Evolutionary conservation across 1,139 yeast genomes (phyloP), one percentile per base, ranked within the genome.

Genomic region (Taiozyma sp.): DNA sequence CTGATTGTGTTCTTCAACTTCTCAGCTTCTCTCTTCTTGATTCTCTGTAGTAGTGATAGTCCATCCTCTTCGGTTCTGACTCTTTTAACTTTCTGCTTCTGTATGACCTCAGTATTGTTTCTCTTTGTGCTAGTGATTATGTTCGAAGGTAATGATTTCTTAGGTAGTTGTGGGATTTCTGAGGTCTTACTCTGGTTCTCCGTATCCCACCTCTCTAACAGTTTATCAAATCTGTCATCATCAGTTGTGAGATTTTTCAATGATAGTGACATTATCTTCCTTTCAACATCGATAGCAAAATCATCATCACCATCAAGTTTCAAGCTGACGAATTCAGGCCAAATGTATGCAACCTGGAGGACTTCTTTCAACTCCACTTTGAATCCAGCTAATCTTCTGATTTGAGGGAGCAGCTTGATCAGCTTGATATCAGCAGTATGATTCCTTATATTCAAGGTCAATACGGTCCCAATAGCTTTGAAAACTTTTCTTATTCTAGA

Each of bases 21-120:
- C 9, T 57, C 50, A 44, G 64, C 59, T 52, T 75, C 79, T 51
- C 72, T 74, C 29, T 65, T 48, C 50, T 62, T 65, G 42, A 75
- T 73, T 47, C 81, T 58, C 51, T 77, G 80, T 3, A 77, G 58
- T 7, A 77, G 59, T 1, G 77, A 66, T 11, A 75, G 54, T 0
- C 79, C 78, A 13, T 40, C 40, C 16, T 34, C 47, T 5, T 41
- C 32, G 14, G 16, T 13, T 41, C 22, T 22, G 32, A 24, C 30
- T 42, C 6, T 50, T 42, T 43, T 47, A 14, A 16, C 44, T 5
- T 42, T n/a, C 7, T 43, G 46, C 30, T 50, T 53, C 41, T 46
- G 50, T 6, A 46, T 42, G 6, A 47, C 47, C 21, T 53, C 52
- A 8, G 37, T 22, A 22, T 35, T 47, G 7, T 45, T 28, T n/a